These are phyloP conservation scores for Cladochytrium replicatum DNA, from an alignment of 192 early-diverging fungal species.

Conservation along the genomic window DNA sequence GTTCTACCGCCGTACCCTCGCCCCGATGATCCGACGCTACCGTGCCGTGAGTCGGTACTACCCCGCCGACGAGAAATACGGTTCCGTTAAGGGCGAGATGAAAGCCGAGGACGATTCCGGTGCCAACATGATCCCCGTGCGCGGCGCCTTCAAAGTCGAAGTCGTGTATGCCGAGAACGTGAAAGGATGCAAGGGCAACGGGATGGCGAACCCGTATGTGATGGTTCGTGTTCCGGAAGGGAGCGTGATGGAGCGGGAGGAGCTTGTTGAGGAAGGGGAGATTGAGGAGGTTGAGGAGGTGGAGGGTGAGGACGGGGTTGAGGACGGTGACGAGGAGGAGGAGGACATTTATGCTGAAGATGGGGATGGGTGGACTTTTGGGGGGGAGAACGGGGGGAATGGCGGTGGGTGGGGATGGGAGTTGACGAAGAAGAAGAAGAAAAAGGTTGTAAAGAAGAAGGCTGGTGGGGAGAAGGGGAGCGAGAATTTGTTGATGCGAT, in stretches of 20 bases:
- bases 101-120: not conserved
- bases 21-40: slow-evolving; percentile 8
- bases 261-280: no score
- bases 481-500: no score
- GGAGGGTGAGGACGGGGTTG: no score
- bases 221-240: slow-evolving; percentile 48
- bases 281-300: no score
- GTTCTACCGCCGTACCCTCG: slow-evolving; percentile 35
- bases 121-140: no score
- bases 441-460: no score
- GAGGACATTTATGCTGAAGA: not conserved
- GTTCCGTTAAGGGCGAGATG: not conserved
- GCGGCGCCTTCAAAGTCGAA: slow-evolving; percentile 35
- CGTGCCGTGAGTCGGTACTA: no score
- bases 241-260: slow-evolving; percentile 24
- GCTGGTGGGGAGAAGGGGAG: no score
- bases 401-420: no score
- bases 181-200: slow-evolving; percentile 40
- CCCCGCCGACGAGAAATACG: slow-evolving; percentile 1
- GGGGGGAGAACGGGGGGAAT: no score
- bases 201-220: slow-evolving; percentile 39
- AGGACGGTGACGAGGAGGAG: not conserved
- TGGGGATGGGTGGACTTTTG: no score
- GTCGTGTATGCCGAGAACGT: slow-evolving; percentile 46
- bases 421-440: no score